phyloP scores from a whole-genome alignment of 2,329 filamentous ascomycete species.

The Plectosphaerella sp. region DNA sequence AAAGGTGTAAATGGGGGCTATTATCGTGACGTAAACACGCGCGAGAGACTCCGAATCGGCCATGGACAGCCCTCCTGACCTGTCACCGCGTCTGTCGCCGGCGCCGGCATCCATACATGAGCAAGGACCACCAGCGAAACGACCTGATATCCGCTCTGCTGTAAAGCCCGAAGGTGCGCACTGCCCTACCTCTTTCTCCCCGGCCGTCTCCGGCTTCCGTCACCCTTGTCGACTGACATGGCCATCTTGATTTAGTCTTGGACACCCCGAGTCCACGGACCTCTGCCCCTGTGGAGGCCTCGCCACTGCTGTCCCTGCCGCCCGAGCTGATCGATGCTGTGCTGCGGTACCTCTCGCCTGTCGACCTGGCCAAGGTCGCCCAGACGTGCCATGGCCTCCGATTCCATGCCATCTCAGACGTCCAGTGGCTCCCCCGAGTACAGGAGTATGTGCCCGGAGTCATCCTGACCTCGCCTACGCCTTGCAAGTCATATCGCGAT shows the following conservation, averaged over 20 bases:
- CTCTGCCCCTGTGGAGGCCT: neutral
- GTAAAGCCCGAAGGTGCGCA: neutral
- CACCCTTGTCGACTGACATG: neutral
- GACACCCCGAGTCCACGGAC: neutral
- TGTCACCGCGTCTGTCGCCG: neutral
- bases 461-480: constrained; percentile 47
- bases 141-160: neutral
- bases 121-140: neutral
- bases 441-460: constrained; percentile 61
- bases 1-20: neutral
- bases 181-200: neutral
- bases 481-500: constrained; percentile 61
- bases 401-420: constrained; percentile 58
- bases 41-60: neutral
- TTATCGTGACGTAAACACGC: neutral
- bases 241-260: neutral
- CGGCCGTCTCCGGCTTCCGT: neutral
- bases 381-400: constrained; percentile 59
- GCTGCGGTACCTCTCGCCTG: constrained; percentile 58
- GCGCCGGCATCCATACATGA: neutral
- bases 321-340: constrained; percentile 72
- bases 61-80: neutral
- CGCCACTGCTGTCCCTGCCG: constrained; percentile 55
- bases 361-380: constrained; percentile 58
- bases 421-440: constrained; percentile 68